Percentiles rank a stretch among this genome's conserved stretches.
Evolutionary conservation across 345 rosid species (phyloP).

Genomic region (Moricandia moricandioides): DNA sequence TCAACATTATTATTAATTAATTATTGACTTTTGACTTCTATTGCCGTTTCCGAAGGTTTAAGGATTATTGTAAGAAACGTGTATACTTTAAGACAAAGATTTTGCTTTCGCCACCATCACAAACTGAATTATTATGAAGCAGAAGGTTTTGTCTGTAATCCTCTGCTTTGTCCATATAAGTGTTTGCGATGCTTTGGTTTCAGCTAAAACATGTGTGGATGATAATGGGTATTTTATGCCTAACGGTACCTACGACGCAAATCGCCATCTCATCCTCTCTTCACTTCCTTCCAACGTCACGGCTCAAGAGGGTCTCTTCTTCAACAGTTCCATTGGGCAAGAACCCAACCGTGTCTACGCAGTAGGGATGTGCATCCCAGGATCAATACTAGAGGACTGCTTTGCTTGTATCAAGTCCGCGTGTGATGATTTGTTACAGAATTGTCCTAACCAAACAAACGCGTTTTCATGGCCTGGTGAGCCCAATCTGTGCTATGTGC

Average conservation of each 20-base stretch:
- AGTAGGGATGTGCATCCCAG: slow-evolving; percentile 33
- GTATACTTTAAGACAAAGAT: not conserved
- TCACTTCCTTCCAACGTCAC: slow-evolving; percentile 31
- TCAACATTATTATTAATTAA: not conserved
- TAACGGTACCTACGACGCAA: slow-evolving; percentile 23
- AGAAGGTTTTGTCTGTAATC: not conserved
- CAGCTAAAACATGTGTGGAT: slow-evolving; percentile 1
- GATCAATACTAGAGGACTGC: slow-evolving; percentile 17
- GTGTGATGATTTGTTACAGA: not conserved
- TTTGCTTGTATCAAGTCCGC: slow-evolving; percentile 21
- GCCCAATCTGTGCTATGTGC: slow-evolving; percentile 31
- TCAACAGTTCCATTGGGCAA: slow-evolving; percentile 23
- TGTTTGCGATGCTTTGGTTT: not conserved
- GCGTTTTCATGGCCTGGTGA: slow-evolving; percentile 28
- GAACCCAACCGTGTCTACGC: slow-evolving; percentile 25
- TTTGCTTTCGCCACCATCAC: not conserved
- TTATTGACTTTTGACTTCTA: not conserved
- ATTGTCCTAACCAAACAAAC: slow-evolving; percentile 30
- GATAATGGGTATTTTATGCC: slow-evolving; percentile 24
- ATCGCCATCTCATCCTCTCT: slow-evolving; percentile 23
- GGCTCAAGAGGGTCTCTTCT: slow-evolving; percentile 26
- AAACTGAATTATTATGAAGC: not conserved
- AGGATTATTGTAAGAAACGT: not conserved
- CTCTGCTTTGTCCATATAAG: slow-evolving; percentile 17
- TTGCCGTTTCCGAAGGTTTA: not conserved